Percentiles rank a stretch among this genome's conserved stretches.
phyloP scores from a whole-genome alignment of 192 early-diverging fungal species.

The Backusella tuberculispora region DNA sequence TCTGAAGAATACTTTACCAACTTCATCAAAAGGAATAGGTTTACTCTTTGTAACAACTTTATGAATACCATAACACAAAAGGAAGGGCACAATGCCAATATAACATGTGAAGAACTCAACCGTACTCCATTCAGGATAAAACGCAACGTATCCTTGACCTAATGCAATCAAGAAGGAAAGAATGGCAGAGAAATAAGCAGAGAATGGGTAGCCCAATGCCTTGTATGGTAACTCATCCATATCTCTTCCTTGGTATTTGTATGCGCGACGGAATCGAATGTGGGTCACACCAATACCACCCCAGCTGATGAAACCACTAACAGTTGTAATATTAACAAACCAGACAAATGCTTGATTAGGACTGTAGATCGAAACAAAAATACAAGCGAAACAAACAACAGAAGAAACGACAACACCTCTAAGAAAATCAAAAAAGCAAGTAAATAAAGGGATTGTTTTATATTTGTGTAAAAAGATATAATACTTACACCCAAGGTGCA shows the following conservation, averaged over 20 bases:
- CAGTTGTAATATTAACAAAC: constrained; percentile 61
- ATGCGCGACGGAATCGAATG: constrained; percentile 79
- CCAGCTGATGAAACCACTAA: constrained; percentile 82
- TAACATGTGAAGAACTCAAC: constrained; percentile 58
- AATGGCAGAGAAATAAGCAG: constrained; percentile 61
- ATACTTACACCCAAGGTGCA: constrained; percentile 44
- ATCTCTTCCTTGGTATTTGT: constrained; percentile 64
- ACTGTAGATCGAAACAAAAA: constrained; percentile 53
- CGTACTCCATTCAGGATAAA: constrained; percentile 54
- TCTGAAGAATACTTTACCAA: constrained; percentile 39
- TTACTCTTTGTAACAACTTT: constrained; percentile 51
- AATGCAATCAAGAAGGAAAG: constrained; percentile 62
- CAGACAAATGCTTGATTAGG: constrained; percentile 55
- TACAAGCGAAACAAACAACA: constrained; percentile 56
- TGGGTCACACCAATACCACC: constrained; percentile 74
- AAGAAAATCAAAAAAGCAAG: neutral
- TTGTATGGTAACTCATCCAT: constrained; percentile 66
- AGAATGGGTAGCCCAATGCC: constrained; percentile 67
- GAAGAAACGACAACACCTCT: constrained; percentile 54
- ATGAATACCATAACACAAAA: constrained; percentile 60
- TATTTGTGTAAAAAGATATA: neutral
- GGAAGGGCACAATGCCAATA: constrained; percentile 60
- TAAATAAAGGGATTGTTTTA: neutral
- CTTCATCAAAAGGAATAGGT: constrained; percentile 59
- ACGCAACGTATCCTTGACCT: constrained; percentile 61